These are phyloP conservation scores for Cerrena zonata DNA, from an alignment of 1,284 basidiomycete genomes.

Conservation along the genomic window DNA sequence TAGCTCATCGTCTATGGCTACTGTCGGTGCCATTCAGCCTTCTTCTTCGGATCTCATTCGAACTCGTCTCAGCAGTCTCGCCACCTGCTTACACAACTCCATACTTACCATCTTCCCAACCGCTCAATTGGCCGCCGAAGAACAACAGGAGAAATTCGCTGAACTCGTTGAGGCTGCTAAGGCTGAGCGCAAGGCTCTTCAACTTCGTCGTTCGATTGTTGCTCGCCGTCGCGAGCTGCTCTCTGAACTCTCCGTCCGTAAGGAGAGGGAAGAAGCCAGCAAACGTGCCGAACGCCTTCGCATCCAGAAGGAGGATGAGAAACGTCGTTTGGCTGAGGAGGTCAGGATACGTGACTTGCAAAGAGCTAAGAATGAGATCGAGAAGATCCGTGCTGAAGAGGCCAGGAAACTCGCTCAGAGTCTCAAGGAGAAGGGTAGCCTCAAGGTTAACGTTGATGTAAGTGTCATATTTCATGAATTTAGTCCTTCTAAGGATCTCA, in stretches of 20 bases:
- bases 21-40: slow-evolving; percentile 56
- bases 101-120: slow-evolving; percentile 48
- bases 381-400: slow-evolving; percentile 78
- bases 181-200: slow-evolving; percentile 71
- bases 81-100: slow-evolving; percentile 68
- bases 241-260: slow-evolving; percentile 78
- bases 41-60: slow-evolving; percentile 66
- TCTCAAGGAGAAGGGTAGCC: slow-evolving; percentile 77
- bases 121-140: slow-evolving; percentile 41
- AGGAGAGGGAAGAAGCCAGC: slow-evolving; percentile 87
- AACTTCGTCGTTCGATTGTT: slow-evolving; percentile 76
- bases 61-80: slow-evolving; percentile 73
- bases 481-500: slow-evolving; percentile 5
- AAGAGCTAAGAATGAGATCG: slow-evolving; percentile 77
- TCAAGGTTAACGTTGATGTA: slow-evolving; percentile 82
- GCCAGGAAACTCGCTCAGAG: slow-evolving; percentile 86
- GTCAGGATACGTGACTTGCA: slow-evolving; percentile 71
- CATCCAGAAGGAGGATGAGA: slow-evolving; percentile 73
- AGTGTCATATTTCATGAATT: slow-evolving; percentile 21
- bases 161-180: slow-evolving; percentile 56
- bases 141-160: slow-evolving; percentile 47
- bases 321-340: slow-evolving; percentile 63
- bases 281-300: slow-evolving; percentile 70
- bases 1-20: slow-evolving; percentile 29
- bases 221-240: slow-evolving; percentile 84